phyloP scores from a whole-genome alignment of 179 eudicot species.

The Spinacia oleracea region DNA sequence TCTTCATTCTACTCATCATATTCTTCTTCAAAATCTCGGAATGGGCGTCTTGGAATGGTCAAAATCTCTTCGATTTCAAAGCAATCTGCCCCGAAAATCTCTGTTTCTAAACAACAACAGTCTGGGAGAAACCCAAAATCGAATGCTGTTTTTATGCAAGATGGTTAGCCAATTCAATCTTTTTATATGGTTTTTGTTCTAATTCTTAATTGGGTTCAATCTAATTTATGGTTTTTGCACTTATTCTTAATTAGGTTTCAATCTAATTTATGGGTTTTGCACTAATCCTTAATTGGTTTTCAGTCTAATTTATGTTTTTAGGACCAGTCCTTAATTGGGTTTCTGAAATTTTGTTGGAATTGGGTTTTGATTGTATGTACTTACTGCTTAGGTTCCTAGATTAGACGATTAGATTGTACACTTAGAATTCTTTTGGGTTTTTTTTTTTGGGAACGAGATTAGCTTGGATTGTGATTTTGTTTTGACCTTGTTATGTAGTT shows the following conservation, averaged over 20 bases:
- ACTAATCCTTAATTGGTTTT: not conserved
- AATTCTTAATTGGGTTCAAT: not conserved
- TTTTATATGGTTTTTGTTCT: not conserved
- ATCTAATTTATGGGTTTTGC: too few relatives aligned
- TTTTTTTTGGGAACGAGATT: not conserved
- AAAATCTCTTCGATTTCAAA: constrained; percentile 34
- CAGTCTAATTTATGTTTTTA: too few relatives aligned
- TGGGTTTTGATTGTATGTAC: not conserved
- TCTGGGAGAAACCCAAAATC: constrained; percentile 23
- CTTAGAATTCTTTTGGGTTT: not conserved
- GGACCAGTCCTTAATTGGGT: not conserved
- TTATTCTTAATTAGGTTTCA: not conserved
- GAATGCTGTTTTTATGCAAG: constrained; percentile 54
- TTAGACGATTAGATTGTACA: not conserved
- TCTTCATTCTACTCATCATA: constrained; percentile 32
- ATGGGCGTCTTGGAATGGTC: constrained; percentile 33
- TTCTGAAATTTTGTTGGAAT: not conserved
- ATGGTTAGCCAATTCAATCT: constrained; percentile 44
- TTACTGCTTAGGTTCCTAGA: not conserved
- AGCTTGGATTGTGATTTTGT: not conserved
- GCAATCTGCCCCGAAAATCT: constrained; percentile 23
- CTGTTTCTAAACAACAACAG: constrained; percentile 30
- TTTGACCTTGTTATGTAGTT: not conserved
- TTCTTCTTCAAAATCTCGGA: constrained; percentile 39
- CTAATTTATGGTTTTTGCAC: not conserved